Conservation (phyloP, 1,284 basidiomycete genomes). For the Phellopilus nigrolimitatus region DNA sequence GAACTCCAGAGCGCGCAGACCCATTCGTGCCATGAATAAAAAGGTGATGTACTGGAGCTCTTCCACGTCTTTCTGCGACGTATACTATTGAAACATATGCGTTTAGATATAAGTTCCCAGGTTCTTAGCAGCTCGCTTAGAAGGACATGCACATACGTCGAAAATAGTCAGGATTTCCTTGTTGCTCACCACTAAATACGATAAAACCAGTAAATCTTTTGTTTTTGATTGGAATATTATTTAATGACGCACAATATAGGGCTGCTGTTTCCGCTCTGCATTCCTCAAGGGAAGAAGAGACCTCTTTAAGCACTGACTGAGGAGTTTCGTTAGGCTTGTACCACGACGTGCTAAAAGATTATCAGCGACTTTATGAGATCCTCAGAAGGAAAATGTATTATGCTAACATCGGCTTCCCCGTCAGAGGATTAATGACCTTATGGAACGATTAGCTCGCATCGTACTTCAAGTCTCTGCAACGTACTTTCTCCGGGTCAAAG, state of each 20-base stretch:
- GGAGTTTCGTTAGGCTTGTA: slow-evolving; percentile 81
- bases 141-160: slow-evolving; percentile 38
- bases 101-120: no score
- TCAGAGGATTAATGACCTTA: slow-evolving; percentile 78
- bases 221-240: slow-evolving; percentile 49
- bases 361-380: slow-evolving; percentile 25
- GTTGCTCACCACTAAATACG: slow-evolving; percentile 33
- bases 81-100: slow-evolving; percentile 57
- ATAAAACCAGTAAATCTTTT: slow-evolving; percentile 67
- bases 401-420: slow-evolving; percentile 69
- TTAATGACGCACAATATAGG: slow-evolving; percentile 52
- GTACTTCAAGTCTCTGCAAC: slow-evolving; percentile 1
- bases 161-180: slow-evolving; percentile 72
- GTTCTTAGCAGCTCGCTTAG: no score
- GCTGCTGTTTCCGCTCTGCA: slow-evolving; percentile 82
- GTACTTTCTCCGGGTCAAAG: slow-evolving; percentile 66
- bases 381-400: neutral
- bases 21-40: slow-evolving; percentile 80
- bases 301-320: slow-evolving; percentile 74
- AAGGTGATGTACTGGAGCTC: slow-evolving; percentile 79
- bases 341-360: slow-evolving; percentile 51
- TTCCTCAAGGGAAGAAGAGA: slow-evolving; percentile 85
- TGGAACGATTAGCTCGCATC: no score
- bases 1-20: slow-evolving; percentile 74
- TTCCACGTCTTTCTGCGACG: slow-evolving; percentile 59